Evolutionary conservation across 208 protist species (phyloP), one percentile per base, ranked within the genome.

Genomic region (Trypanosoma cruzi): DNA sequence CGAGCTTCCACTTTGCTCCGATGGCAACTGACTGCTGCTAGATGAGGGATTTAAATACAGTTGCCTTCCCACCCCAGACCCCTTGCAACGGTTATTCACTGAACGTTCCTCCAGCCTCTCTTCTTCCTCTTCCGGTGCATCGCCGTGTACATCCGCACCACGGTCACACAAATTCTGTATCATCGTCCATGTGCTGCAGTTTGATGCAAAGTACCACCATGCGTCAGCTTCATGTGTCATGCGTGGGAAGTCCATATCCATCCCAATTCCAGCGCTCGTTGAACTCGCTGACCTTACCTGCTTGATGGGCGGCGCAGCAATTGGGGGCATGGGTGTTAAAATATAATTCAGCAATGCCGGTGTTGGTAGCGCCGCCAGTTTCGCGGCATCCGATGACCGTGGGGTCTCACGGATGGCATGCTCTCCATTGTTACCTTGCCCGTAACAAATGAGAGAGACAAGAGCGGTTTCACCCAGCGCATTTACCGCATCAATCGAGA

Each of bases 301-400:
- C 59, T 57, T 55, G 28, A 56, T 28, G 4, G 55, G n/a, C 1
- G 29, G 2, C 28, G 26, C 31, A 14, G 63, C 18, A 22, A 68
- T 34, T 16, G 76, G 61, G 0, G 75, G 71, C 7, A 92, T 49
- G 5, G 81, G 81, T 18, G 77, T 79, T 14, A 96, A 75, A 34
- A 96, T 92, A 69, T 92, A 90, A 74, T 96, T 96, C 36, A 80
- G 78, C 46, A 86, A 67, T 63, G 70, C 79, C 13, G 63, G 64
- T 18, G 46, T 22, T 3, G 90, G 79, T 32, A 93, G 53, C 7
- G 77, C 62, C 2, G 75, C 64, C 32, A 96, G 79, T 57, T 65
- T 67, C 31, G 55, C 44, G 7, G 64, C 63, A 66, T 81, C 79
- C 10, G 50, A 44, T 24, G 71, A 32, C 1, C 59, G 48, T 49